phyloP scores from a whole-genome alignment of 345 rosid genomes.

The Erodium maritimum region DNA sequence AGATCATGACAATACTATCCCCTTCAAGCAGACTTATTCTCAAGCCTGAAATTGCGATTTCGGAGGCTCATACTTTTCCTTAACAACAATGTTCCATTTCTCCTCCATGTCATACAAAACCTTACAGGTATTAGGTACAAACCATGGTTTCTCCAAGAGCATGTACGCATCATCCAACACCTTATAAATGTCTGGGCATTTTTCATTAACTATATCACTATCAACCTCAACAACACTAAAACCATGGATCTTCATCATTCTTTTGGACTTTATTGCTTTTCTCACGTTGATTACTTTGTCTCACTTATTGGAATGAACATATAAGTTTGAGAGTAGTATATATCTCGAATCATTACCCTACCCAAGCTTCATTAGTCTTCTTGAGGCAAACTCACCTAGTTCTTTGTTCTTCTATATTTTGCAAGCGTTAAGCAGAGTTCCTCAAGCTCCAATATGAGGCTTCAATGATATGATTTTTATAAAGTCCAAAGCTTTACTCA shows the following conservation, averaged over 20 bases:
- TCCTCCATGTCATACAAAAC: no score
- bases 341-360: conserved; percentile 37
- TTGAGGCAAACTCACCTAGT: conserved; percentile 38
- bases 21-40: no score
- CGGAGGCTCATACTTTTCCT: no score
- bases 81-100: no score
- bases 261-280: conserved; percentile 37
- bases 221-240: conserved; percentile 49
- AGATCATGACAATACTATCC: no score
- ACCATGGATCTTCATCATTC: conserved; percentile 46
- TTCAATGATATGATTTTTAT: conserved; percentile 40
- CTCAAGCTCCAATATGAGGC: conserved; percentile 58
- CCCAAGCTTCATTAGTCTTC: conserved; percentile 43
- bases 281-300: conserved; percentile 32
- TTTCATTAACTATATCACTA: no score
- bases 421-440: conserved; percentile 54
- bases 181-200: no score
- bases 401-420: conserved; percentile 43
- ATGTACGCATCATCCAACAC: no score
- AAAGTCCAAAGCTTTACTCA: conserved; percentile 32
- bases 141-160: no score
- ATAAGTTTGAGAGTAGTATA: conserved; percentile 51
- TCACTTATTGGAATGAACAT: conserved; percentile 47
- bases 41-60: no score
- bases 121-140: no score